A percentile compares a stretch with the other conserved stretches of the same genome.
Conservation (phyloP, 106 monocot genomes). For the Narthecium ossifragum region DNA sequence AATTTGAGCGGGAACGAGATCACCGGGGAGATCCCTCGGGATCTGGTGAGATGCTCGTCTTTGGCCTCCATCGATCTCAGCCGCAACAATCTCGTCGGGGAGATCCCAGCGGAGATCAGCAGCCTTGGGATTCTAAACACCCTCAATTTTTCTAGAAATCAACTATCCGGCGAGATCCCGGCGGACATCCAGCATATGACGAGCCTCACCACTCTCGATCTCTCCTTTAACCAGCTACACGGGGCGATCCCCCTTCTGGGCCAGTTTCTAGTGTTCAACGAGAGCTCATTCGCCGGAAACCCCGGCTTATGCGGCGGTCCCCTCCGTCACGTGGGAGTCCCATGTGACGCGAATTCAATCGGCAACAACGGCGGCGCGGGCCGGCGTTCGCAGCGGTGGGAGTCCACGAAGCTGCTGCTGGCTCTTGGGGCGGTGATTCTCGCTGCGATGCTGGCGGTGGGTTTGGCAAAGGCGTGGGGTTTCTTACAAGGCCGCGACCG, state of each 20-base stretch:
- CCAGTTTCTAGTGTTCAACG: slow-evolving; percentile 82
- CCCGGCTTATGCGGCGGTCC: slow-evolving; percentile 56
- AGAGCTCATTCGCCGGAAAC: slow-evolving; percentile 67
- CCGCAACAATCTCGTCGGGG: slow-evolving; percentile 1
- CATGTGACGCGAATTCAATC: slow-evolving; percentile 14
- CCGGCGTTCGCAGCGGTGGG: not conserved
- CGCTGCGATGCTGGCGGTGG: not conserved
- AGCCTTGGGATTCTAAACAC: slow-evolving; percentile 50
- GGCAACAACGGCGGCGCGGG: not conserved
- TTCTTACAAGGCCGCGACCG: slow-evolving; percentile 9
- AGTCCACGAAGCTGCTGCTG: slow-evolving; percentile 15
- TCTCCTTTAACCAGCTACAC: slow-evolving; percentile 70
- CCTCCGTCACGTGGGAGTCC: slow-evolving; percentile 9
- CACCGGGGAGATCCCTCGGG: slow-evolving; percentile 14
- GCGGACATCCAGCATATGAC: slow-evolving; percentile 51
- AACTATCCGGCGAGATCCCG: slow-evolving; percentile 50
- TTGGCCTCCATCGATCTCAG: slow-evolving; percentile 8
- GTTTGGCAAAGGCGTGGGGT: slow-evolving; percentile 7
- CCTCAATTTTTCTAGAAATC: slow-evolving; percentile 69
- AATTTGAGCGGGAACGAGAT: slow-evolving; percentile 33
- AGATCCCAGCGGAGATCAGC: not conserved
- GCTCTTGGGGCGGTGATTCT: not conserved
- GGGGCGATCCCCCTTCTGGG: slow-evolving; percentile 58
- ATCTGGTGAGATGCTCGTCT: slow-evolving; percentile 4
- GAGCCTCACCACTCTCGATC: slow-evolving; percentile 72